phyloP scores from a whole-genome alignment of 2,329 filamentous ascomycete genomes.

The Drechslerella dactyloides region DNA sequence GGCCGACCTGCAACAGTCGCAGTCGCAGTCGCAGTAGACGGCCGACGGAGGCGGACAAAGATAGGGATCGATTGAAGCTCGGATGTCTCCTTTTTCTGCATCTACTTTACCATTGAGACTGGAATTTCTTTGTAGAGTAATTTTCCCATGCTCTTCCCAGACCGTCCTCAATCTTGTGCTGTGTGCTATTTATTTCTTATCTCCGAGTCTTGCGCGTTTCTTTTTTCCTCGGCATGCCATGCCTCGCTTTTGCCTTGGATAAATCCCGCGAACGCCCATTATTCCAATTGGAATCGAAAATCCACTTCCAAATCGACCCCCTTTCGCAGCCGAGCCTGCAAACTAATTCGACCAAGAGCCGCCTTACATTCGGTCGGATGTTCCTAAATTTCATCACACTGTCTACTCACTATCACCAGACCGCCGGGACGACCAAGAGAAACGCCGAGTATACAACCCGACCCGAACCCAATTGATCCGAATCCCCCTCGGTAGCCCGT shows the following conservation, averaged over 20 bases:
- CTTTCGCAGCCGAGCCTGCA: background rate
- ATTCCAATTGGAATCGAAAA: constrained; percentile 3
- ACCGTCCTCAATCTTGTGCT: background rate
- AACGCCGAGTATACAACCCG: background rate
- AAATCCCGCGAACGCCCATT: constrained; percentile 3
- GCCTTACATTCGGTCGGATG: background rate
- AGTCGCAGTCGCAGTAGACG: background rate
- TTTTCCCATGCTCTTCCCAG: background rate
- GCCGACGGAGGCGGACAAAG: too few species aligned
- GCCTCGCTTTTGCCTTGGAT: background rate
- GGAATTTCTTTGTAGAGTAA: constrained; percentile 3
- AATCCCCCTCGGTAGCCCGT: background rate
- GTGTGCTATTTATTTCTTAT: background rate
- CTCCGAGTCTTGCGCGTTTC: background rate
- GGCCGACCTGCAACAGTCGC: constrained; percentile 7
- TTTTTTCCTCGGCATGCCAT: background rate
- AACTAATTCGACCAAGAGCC: background rate
- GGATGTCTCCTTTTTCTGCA: background rate
- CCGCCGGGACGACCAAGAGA: background rate
- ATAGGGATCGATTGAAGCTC: background rate
- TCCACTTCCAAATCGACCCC: background rate
- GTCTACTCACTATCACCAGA: too few species aligned
- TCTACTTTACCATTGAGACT: background rate
- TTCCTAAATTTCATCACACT: too few species aligned
- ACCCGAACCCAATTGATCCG: background rate